Evolutionary conservation across 345 rosid genomes (phyloP), one percentile per base, ranked within the genome.

Genomic region (Lagerstroemia speciosa): DNA sequence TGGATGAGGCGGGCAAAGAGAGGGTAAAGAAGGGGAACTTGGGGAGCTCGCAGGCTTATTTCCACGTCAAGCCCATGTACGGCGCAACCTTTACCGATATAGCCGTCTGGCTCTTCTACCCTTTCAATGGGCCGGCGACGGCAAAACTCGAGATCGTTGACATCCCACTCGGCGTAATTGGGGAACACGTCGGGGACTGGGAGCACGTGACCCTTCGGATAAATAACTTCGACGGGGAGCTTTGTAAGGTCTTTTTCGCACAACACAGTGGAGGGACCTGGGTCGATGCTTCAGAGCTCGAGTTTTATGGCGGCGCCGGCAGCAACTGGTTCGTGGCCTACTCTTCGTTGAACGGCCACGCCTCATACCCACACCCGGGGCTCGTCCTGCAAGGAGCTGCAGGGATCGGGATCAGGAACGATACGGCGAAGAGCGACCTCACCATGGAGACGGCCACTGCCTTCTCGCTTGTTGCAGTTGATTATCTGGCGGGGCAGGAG

Each of bases 111-210:
- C 62, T 91, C 0, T 93, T 89, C 60, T 93, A 84, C 81, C 93
- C 98, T 24, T 93, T 86, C 73, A 91, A 93, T 30, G 97, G 98
- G 0, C 85, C 97, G 1, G 87, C 85, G 5, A 78, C 64, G 77
- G 96, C 87, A 7, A 87, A 93, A 20, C 81, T 91, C n/a, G 83
- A 79, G 70, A 55, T 86, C 72, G 19, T 93, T 36, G 77, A 80
- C 15, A 50, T 89, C 5, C 65, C 85, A 0, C 29, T 91, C 27
- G 94, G 96, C 32, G 86, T 60, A 72, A 81, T 93, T 65, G 98
- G 97, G 8, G 84, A 88, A 68, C 98, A 93, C 64, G 79, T 90
- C 6, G 97, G 98, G 0, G 97, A 93, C 7, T 93, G 97, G 98
- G 98, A 93, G 82, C 97, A 91, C 65, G 64, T 82, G 66, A 87